phyloP scores from a whole-genome alignment of 1,284 basidiomycete genomes.

The Microbotryum violaceum region DNA sequence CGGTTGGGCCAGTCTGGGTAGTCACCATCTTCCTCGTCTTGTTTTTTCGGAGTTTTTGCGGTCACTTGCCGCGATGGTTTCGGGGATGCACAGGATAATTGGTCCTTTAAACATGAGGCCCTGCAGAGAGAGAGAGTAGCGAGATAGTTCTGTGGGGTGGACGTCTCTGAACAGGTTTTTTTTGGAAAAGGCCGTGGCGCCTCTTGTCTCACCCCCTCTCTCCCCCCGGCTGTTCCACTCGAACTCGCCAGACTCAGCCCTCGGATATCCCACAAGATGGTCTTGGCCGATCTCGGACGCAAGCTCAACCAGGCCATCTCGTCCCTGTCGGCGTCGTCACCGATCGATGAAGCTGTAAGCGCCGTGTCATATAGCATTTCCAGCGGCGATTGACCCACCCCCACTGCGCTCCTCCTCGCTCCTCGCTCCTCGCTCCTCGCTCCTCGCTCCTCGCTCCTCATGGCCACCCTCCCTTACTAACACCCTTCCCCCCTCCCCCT shows the following conservation, averaged over 20 bases:
- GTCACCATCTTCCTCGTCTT: too few relatives aligned
- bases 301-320: slow-evolving; percentile 89
- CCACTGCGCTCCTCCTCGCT: not conserved
- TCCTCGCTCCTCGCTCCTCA: not conserved
- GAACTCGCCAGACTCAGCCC: not conserved
- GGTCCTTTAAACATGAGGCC: too few relatives aligned
- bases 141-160: too few relatives aligned
- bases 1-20: too few relatives aligned
- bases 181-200: too few relatives aligned
- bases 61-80: too few relatives aligned
- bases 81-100: too few relatives aligned
- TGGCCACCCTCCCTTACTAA: slow-evolving; percentile 14
- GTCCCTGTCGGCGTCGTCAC: slow-evolving; percentile 73
- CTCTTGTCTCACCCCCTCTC: too few relatives aligned
- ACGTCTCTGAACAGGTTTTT: too few relatives aligned
- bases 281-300: slow-evolving; percentile 88
- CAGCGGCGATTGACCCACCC: not conserved
- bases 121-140: too few relatives aligned
- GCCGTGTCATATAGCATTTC: slow-evolving; percentile 17
- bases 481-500: slow-evolving; percentile 18
- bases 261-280: slow-evolving; percentile 52
- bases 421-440: not conserved
- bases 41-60: too few relatives aligned
- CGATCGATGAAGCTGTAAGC: slow-evolving; percentile 78
- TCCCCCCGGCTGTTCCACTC: not conserved